Evolutionary conservation across 2,329 filamentous ascomycete genomes (phyloP), one percentile per base, ranked within the genome.

Genomic region (Penicillium italicum): DNA sequence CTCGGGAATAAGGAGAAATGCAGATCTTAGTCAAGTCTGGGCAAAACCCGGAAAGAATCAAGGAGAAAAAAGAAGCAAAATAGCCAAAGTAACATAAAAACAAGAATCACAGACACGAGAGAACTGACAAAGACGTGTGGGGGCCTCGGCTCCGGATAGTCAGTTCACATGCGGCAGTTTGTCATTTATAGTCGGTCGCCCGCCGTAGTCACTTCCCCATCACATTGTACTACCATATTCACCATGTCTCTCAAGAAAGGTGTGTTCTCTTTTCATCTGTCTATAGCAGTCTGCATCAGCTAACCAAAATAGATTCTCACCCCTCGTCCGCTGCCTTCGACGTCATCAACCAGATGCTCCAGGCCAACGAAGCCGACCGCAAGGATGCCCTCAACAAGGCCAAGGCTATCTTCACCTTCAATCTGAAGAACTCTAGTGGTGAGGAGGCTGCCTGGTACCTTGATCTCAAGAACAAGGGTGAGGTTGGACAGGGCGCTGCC

Each of bases 281-380:
- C 16, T 42, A 11, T n/a, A n/a, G 9, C 16, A 2, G 20, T 41
- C 20, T 5, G 16, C 6, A 22, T 44, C n/a, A 56, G 26, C 30
- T 50, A 5, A 31, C 34, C 6, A 0, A 51, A 44, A 43, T 66
- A 91, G 89, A 85, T 76, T 86, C 86, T 65, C 97, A 96, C 78
- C 93, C 94, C 63, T 85, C 93, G 70, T 97, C 94, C 57, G 86
- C 78, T 63, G 91, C 92, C 65, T 99, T 99, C 76, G 94, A 99
- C 72, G 82, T 80, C 69, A 97, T 99, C 81, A 85, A 89, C 75
- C 72, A 78, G 51, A 84, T 86, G 50, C 86, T 99, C 62, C 77
- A 81, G 69, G 74, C 82, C 68, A 85, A 83, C 74, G 85, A 89
- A 28, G 82, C 83, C 62, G 89, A 91, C 69, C 86, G 87, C 77